Base-by-base conservation (phyloP, 148 eudicot genomes). In the Fagopyrum tataricum region DNA sequence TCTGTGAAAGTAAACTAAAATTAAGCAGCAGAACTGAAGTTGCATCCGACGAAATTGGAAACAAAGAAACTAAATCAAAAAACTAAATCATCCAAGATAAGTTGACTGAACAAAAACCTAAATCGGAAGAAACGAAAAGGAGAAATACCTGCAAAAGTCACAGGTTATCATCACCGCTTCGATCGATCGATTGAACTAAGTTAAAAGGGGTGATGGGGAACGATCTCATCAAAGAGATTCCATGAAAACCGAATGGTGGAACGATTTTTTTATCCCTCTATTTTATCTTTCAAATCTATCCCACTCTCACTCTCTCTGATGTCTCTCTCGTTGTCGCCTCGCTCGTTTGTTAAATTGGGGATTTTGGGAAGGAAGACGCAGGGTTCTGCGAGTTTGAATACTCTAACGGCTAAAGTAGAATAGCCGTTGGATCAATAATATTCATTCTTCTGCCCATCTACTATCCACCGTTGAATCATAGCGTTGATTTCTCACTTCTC, bases 191-290 rank as follows among this genome's bases (percentile, higher is more conserved):
- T 42, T 15, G 12, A 42, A 73, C 39, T 68, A 70, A 24, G 78
- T 74, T 48, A 68, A 75, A 26, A 76, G 71, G 81, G n/a, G 80
- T 74, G 84, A 81, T 74, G 82, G 71, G 73, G 69, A 13, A 46
- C 47, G 77, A 56, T 64, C 69, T 31, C 69, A 26, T 61, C 41
- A 31, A 61, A 23, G 71, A 64, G 43, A n/a, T 68, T 44, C 87
- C 73, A 81, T 79, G 74, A 52, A 66, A 59, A 9, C 4, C 75
- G 72, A 74, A 53, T 66, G 71, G 74, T 67, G 39, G 73, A 72
- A 9, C 69, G 59, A 74, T 81, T 74, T n/a, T n/a, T n/a, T n/a
- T n/a, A 2, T 31, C 37, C 2, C 37, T 31, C 37, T 31, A 31
- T 31, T 31, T 31, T n/a, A 2, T 3, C 37, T 31, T 31, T 31